Evolutionary conservation across 2,329 filamentous ascomycete genomes (phyloP), one percentile per base, ranked within the genome.

Genomic region (Calonectria leucothoes): DNA sequence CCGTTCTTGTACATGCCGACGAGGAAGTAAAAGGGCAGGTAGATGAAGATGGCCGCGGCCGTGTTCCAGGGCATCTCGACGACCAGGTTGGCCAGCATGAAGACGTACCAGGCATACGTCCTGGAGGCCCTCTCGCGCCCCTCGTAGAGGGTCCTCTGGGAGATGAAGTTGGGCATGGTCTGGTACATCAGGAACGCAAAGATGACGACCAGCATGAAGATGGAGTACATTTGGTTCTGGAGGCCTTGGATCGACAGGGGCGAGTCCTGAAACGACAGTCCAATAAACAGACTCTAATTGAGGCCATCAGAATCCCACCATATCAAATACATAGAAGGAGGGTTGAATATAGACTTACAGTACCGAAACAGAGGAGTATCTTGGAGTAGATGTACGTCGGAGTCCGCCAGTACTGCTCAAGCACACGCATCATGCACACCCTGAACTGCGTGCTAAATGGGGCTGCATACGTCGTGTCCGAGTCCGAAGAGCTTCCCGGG

Each of bases 111-210:
- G 6, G 69, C 73, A 82, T 93, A 93, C 0, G 91, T 88, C 80
- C 92, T 91, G n/a, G 89, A 91, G 0, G 92, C 91, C 4, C 92
- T 88, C 82, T 94, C 93, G 42, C 91, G 91, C 2, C 90, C 91
- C 83, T 94, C 92, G 80, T 93, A 94, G 0, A 94, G 85, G 6
- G 90, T 86, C 51, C 92, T 89, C 78, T 93, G 92, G 2, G 89
- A 89, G 66, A 93, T 89, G 76, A 94, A 94, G 74, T 91, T 90
- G 1, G 92, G 92, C 91, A 93, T 93, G 11, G 91, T 89, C 74
- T 92, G 90, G 74, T 92, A 88, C 6, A 89, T 86, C 61, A 92
- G 35, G 65, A 71, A 69, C 69, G 89, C 89, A 81, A 94, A 94
- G 81, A 94, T 91, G 29, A 90, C 93, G 75, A 89, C 84, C 49